A percentile compares a stretch with the other conserved stretches of the same genome.
phyloP scores from a whole-genome alignment of 192 early-diverging fungal species.

The Pecoramyces ruminantium region DNA sequence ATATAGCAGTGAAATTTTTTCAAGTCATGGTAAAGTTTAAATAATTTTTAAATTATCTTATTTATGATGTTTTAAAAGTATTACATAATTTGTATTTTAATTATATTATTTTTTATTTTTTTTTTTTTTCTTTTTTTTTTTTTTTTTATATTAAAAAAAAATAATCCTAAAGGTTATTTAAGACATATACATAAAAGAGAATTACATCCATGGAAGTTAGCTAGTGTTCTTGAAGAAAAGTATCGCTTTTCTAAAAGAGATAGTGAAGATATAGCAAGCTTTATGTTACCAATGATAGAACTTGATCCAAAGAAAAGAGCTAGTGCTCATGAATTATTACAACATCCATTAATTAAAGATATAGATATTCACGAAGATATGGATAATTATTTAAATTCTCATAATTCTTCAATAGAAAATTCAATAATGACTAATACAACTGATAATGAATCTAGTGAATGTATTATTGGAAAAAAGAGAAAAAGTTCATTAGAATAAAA shows the following conservation, averaged over 20 bases:
- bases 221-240: conserved; percentile 76
- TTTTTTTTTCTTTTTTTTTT: neutral
- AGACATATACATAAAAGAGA: conserved; percentile 57
- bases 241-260: conserved; percentile 56
- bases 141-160: neutral
- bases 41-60: no score
- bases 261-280: conserved; percentile 54
- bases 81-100: no score
- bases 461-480: neutral
- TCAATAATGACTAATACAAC: neutral
- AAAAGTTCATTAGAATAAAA: neutral
- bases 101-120: no score
- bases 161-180: conserved; percentile 29
- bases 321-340: conserved; percentile 10
- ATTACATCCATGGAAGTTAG: conserved; percentile 61
- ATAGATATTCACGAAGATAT: neutral
- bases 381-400: neutral
- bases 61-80: no score
- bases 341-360: neutral
- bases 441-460: neutral
- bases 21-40: conserved; percentile 52
- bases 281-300: conserved; percentile 67
- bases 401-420: neutral
- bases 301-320: conserved; percentile 36
- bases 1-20: conserved; percentile 74